A percentile compares a stretch with the other conserved stretches of the same genome.
phyloP scores from a whole-genome alignment of 2,329 filamentous ascomycete species.

The Ophiostoma quercus region DNA sequence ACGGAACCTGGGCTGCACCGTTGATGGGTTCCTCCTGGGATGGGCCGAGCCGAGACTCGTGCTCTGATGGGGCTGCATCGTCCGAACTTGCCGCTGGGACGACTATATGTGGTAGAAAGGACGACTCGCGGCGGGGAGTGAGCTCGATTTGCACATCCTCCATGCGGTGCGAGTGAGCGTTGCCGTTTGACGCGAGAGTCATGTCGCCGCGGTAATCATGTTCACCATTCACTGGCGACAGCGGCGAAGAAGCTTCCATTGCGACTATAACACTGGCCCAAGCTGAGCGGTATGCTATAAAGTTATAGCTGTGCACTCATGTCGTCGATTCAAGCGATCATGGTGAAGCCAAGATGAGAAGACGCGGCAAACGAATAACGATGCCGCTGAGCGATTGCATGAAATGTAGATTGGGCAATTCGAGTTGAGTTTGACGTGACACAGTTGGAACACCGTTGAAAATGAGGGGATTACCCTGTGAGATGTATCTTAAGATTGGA shows the following conservation, averaged over 20 bases:
- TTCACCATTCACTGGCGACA: background rate
- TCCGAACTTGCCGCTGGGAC: background rate
- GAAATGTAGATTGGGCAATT: background rate
- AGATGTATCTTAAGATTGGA: background rate
- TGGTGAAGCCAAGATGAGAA: background rate
- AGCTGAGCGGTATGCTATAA: background rate
- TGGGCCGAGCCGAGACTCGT: background rate
- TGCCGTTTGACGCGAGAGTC: background rate
- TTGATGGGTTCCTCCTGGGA: background rate
- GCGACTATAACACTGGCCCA: background rate
- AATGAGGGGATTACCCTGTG: background rate
- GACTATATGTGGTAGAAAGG: background rate
- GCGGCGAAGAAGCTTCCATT: background rate
- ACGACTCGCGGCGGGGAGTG: background rate
- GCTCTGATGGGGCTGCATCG: background rate
- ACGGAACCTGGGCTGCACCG: background rate
- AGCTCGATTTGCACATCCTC: background rate
- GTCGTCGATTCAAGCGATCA: background rate
- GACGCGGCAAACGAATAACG: background rate
- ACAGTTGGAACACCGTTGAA: background rate
- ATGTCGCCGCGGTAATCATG: background rate
- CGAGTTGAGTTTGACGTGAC: background rate
- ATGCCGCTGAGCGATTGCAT: background rate
- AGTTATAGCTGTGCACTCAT: background rate
- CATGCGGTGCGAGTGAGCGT: background rate